A percentile compares a stretch with the other conserved stretches of the same genome.
Evolutionary conservation across 352 stramenopile species (phyloP).

Genomic region (Halophytophthora batemanensis): DNA sequence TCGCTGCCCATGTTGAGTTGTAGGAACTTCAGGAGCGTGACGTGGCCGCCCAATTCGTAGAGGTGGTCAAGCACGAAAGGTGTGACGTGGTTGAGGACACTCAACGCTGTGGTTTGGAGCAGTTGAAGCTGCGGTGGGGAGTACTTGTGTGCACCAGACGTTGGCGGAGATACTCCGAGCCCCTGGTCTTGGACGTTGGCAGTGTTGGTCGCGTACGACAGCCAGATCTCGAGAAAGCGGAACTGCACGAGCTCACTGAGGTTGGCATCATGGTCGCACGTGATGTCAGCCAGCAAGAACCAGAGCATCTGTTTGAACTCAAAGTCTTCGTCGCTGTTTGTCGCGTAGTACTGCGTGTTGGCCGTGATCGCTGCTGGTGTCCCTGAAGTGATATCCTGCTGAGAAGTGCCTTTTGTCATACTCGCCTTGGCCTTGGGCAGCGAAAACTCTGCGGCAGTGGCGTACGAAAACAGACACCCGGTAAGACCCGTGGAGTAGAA

Average conservation of each 20-base stretch:
- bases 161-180: neutral
- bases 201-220: constrained; percentile 46
- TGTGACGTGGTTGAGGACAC: constrained; percentile 47
- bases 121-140: constrained; percentile 43
- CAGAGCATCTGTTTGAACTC: constrained; percentile 84
- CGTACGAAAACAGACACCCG: constrained; percentile 59
- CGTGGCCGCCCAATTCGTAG: constrained; percentile 51
- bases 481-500: constrained; percentile 65
- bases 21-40: constrained; percentile 48
- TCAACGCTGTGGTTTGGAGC: constrained; percentile 55
- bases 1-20: constrained; percentile 31
- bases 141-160: constrained; percentile 31
- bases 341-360: constrained; percentile 59
- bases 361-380: constrained; percentile 41
- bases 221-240: constrained; percentile 57
- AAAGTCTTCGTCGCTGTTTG: constrained; percentile 68
- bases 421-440: constrained; percentile 7
- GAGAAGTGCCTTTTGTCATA: neutral
- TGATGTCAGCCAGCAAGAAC: constrained; percentile 57
- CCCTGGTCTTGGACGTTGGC: constrained; percentile 4
- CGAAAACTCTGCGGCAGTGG: constrained; percentile 44
- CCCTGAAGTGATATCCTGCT: constrained; percentile 11
- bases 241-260: constrained; percentile 60
- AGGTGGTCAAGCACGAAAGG: constrained; percentile 56
- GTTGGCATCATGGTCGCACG: constrained; percentile 48